These are phyloP conservation scores for Rhodotorula glutinis DNA, from an alignment of 1,284 basidiomycete species.

Conservation along the genomic window DNA sequence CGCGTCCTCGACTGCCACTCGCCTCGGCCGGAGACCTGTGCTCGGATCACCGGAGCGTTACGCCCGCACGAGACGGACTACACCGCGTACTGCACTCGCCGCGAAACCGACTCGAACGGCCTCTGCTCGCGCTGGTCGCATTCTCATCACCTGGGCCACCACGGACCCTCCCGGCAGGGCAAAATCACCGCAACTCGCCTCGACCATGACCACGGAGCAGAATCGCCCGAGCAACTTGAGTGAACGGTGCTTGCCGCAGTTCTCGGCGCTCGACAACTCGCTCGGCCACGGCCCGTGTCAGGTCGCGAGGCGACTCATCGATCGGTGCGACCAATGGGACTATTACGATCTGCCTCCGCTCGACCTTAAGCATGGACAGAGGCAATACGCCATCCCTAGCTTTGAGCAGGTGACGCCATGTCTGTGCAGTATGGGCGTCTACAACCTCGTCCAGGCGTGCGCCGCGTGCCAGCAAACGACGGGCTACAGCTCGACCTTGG, in stretches of 20 bases:
- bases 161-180: too few relatives aligned
- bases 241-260: constrained; percentile 61
- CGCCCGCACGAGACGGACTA: too few relatives aligned
- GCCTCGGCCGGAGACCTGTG: too few relatives aligned
- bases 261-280: constrained; percentile 62
- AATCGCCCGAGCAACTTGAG: constrained; percentile 7
- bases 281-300: constrained; percentile 45
- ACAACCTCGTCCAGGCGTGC: constrained; percentile 36
- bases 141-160: too few relatives aligned
- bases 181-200: neutral
- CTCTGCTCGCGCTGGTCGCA: too few relatives aligned
- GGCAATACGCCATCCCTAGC: constrained; percentile 67
- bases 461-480: constrained; percentile 27
- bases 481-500: constrained; percentile 8
- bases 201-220: neutral
- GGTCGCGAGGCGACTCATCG: constrained; percentile 56
- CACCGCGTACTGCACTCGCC: too few relatives aligned
- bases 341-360: constrained; percentile 63
- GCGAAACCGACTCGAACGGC: too few relatives aligned
- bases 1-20: too few relatives aligned
- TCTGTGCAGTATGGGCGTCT: constrained; percentile 23
- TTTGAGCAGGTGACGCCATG: constrained; percentile 17
- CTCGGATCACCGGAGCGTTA: too few relatives aligned
- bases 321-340: constrained; percentile 56
- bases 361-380: constrained; percentile 66